Evolutionary conservation across 2,329 filamentous ascomycete species (phyloP).

Genomic region (Cladosporium sp.): DNA sequence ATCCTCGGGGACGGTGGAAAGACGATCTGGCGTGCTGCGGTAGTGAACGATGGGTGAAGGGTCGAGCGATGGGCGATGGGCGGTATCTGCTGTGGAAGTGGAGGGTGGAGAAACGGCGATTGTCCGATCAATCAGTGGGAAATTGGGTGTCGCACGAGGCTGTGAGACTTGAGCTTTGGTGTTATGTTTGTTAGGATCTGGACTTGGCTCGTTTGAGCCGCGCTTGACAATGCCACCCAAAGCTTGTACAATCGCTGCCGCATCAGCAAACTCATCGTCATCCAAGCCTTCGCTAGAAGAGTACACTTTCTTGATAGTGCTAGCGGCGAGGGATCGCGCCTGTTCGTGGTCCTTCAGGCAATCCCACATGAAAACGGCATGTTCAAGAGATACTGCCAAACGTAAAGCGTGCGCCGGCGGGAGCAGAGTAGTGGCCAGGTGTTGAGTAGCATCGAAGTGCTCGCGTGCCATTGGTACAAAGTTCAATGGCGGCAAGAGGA

Average conservation of each 20-base stretch:
- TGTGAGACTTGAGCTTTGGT: conserved; percentile 7
- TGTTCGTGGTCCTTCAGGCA: conserved; percentile 77
- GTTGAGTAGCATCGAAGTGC: conserved; percentile 74
- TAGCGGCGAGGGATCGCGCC: conserved; percentile 71
- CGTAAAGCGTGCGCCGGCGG: conserved; percentile 87
- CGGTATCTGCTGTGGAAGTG: conserved; percentile 7
- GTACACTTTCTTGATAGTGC: conserved; percentile 86
- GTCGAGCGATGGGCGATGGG: not conserved
- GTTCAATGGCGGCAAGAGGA: conserved; percentile 73
- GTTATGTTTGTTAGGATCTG: conserved; percentile 2
- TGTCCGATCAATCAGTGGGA: conserved; percentile 25
- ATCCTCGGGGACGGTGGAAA: conserved; percentile 31
- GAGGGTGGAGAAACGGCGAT: conserved; percentile 29
- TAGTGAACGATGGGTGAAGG: not conserved
- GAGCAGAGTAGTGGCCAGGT: conserved; percentile 69
- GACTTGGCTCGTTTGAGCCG: conserved; percentile 38
- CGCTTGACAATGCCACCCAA: conserved; percentile 86
- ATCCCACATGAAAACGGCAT: conserved; percentile 88
- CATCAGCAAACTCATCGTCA: conserved; percentile 91
- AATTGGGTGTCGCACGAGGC: not conserved
- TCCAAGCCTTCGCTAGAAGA: conserved; percentile 88
- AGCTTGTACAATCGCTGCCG: conserved; percentile 79
- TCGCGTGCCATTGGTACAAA: conserved; percentile 78
- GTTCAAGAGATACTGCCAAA: conserved; percentile 86
- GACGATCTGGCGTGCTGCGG: conserved; percentile 24